Conservation (phyloP, 305 asterid genomes). For the Fraxinus greggii region DNA sequence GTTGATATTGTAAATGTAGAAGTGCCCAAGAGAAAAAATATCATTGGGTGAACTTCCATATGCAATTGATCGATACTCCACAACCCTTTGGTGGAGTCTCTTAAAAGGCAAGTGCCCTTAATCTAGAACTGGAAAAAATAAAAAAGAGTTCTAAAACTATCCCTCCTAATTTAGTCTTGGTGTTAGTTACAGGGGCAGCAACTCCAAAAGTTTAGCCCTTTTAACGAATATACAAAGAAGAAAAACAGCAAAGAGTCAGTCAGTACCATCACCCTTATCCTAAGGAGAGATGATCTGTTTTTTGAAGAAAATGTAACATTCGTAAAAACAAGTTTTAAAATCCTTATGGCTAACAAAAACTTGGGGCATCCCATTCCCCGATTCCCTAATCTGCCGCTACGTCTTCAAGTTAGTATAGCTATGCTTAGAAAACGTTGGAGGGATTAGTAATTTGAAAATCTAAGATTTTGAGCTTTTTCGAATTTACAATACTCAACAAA, state of each 20-base stretch:
- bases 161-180: constrained; percentile 14
- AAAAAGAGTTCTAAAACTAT: not conserved
- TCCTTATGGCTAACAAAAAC: constrained; percentile 41
- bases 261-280: constrained; percentile 45
- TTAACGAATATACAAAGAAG: constrained; percentile 25
- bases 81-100: constrained; percentile 57
- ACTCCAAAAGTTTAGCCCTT: constrained; percentile 52
- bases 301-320: constrained; percentile 31
- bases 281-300: constrained; percentile 41
- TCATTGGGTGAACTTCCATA: constrained; percentile 53
- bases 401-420: constrained; percentile 19
- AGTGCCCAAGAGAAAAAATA: constrained; percentile 71
- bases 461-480: constrained; percentile 20
- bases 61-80: constrained; percentile 62
- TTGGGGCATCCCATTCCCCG: constrained; percentile 49
- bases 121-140: constrained; percentile 4
- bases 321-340: constrained; percentile 54
- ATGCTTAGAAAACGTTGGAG: constrained; percentile 24
- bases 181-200: constrained; percentile 35
- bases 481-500: constrained; percentile 30
- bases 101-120: constrained; percentile 5
- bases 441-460: constrained; percentile 34
- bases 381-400: constrained; percentile 32
- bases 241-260: not conserved
- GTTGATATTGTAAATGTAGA: constrained; percentile 55